Evolutionary conservation across 257 asterid genomes (phyloP).

Genomic region (Ligustrum vulgare): DNA sequence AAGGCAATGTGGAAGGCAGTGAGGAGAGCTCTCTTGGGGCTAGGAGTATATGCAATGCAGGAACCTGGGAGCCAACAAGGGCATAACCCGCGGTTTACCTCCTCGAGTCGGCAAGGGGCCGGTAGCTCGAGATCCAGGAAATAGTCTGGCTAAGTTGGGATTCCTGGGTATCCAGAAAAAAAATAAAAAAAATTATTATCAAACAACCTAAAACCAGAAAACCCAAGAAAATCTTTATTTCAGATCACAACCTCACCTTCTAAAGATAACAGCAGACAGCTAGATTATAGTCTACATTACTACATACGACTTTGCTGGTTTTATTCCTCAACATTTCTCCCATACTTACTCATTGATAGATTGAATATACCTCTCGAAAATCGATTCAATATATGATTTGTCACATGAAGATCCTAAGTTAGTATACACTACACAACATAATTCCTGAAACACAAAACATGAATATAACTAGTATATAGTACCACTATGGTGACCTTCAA

Average conservation of each 20-base stretch:
- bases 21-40: too few species aligned
- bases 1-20: too few species aligned
- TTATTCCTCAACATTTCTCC: slow-evolving; percentile 20
- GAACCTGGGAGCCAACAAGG: too few species aligned
- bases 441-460: slow-evolving; percentile 34
- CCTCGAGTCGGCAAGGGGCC: too few species aligned
- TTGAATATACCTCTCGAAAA: slow-evolving; percentile 33
- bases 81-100: too few species aligned
- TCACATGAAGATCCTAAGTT: slow-evolving; percentile 35
- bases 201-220: not conserved
- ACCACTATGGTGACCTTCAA: too few species aligned
- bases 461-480: not conserved
- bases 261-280: not conserved
- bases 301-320: not conserved
- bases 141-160: too few species aligned
- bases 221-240: not conserved
- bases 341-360: slow-evolving; percentile 45
- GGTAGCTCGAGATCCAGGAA: too few species aligned
- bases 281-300: not conserved
- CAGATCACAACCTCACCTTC: not conserved
- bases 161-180: too few species aligned
- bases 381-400: slow-evolving; percentile 30
- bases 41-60: too few species aligned
- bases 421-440: slow-evolving; percentile 46
- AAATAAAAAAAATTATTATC: too few species aligned